Evolutionary conservation across 805 yeast species (phyloP).

Genomic region (Ogataea siamensis): DNA sequence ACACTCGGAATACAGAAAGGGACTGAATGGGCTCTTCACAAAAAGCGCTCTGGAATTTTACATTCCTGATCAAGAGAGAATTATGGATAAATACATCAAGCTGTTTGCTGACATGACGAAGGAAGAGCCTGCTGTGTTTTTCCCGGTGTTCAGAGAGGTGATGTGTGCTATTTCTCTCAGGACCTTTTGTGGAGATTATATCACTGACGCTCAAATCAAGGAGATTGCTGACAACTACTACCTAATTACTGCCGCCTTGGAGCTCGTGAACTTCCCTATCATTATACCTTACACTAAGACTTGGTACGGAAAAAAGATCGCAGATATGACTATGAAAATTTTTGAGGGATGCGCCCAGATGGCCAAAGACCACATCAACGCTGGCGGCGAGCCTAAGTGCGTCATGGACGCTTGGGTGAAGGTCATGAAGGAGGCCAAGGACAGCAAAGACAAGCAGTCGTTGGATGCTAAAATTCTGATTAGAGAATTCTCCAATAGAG

Average conservation of each 20-base stretch:
- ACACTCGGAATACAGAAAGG: conserved; percentile 88
- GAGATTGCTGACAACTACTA: conserved; percentile 90
- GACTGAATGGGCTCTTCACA: conserved; percentile 87
- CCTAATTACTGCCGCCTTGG: conserved; percentile 91
- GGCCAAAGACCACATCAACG: conserved; percentile 77
- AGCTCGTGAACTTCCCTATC: conserved; percentile 96
- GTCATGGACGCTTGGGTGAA: conserved; percentile 95
- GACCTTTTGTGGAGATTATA: conserved; percentile 94
- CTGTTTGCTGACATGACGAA: conserved; percentile 56
- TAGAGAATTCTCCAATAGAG: conserved; percentile 84
- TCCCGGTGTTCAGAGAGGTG: conserved; percentile 93
- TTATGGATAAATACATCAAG: conserved; percentile 80
- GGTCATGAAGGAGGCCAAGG: conserved; percentile 74
- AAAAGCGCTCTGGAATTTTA: conserved; percentile 78
- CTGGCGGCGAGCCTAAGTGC: conserved; percentile 78
- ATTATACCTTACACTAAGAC: conserved; percentile 95
- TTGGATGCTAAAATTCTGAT: conserved; percentile 57
- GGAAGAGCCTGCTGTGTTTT: conserved; percentile 67
- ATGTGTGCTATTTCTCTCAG: conserved; percentile 91
- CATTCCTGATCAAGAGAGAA: conserved; percentile 77
- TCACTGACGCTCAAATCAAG: conserved; percentile 86
- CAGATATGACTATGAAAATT: conserved; percentile 90
- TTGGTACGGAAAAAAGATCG: conserved; percentile 94
- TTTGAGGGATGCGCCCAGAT: conserved; percentile 84
- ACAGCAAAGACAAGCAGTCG: conserved; percentile 41